phyloP scores from a whole-genome alignment of 2,329 filamentous ascomycete species.

The Fusarium burgessii region DNA sequence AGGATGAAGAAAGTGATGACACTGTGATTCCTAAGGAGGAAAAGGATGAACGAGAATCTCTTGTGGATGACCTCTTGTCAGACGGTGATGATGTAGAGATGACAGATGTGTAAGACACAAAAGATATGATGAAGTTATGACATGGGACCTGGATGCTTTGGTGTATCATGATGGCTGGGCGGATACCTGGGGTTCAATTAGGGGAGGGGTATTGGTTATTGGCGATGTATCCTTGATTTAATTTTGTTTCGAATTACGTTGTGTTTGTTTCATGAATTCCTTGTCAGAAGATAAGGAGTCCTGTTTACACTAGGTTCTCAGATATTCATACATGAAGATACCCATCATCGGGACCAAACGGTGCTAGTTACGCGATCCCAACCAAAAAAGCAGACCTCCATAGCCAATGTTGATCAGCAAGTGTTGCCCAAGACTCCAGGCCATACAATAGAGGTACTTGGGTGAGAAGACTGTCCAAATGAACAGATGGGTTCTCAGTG shows the following conservation, averaged over 20 bases:
- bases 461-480: slow-evolving; percentile 99
- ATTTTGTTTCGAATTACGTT: slow-evolving; percentile 26
- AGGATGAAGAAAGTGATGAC: slow-evolving; percentile 57
- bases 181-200: slow-evolving; percentile 18
- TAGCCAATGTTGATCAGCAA: slow-evolving; percentile 75
- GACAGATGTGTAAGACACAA: slow-evolving; percentile 41
- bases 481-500: slow-evolving; percentile 88
- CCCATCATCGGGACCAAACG: neutral
- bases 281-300: neutral
- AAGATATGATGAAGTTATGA: slow-evolving; percentile 39
- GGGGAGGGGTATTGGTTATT: slow-evolving; percentile 25
- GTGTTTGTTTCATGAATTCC: slow-evolving; percentile 1
- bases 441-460: slow-evolving; percentile 93
- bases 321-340: slow-evolving; percentile 12
- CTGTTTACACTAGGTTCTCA: slow-evolving; percentile 7
- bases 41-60: slow-evolving; percentile 51
- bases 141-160: slow-evolving; percentile 36
- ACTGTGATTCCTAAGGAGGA: slow-evolving; percentile 50
- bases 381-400: slow-evolving; percentile 68
- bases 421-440: slow-evolving; percentile 89
- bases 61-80: slow-evolving; percentile 56
- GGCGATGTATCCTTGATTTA: slow-evolving; percentile 28
- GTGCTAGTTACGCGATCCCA: slow-evolving; percentile 52
- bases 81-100: slow-evolving; percentile 56
- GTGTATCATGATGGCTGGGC: slow-evolving; percentile 24